Percentiles rank a stretch among this genome's conserved stretches.
Conservation (phyloP, 2,329 filamentous ascomycete species). For the Penicillium sp. region DNA sequence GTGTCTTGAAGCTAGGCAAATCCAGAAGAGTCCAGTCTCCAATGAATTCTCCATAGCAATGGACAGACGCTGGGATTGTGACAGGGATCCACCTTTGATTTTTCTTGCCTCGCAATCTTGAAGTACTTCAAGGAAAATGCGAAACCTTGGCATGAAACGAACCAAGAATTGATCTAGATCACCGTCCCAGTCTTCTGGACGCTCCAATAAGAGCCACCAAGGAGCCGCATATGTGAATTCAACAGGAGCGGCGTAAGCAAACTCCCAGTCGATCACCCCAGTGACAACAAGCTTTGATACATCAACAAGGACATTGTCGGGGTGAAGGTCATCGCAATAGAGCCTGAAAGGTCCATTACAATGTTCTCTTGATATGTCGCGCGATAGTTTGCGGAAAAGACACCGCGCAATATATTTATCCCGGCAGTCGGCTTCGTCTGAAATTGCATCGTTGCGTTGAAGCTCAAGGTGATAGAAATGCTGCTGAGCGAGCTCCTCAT, state of each 20-base stretch:
- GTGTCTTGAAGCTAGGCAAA: neutral
- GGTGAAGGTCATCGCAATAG: neutral
- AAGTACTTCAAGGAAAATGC: neutral
- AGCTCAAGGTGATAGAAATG: neutral
- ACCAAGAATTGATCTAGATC: too few species aligned
- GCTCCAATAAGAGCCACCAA: too few species aligned
- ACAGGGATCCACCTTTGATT: neutral
- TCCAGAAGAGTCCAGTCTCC: neutral
- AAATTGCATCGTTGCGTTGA: neutral
- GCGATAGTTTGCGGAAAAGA: neutral
- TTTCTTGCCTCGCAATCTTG: neutral
- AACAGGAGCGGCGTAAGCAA: too few species aligned
- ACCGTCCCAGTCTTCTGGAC: too few species aligned
- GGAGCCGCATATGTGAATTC: too few species aligned
- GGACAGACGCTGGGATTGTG: neutral
- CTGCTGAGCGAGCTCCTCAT: neutral
- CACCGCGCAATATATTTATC: neutral
- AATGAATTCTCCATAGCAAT: neutral
- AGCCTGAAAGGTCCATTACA: neutral
- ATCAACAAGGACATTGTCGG: neutral
- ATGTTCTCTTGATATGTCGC: neutral
- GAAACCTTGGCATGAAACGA: neutral
- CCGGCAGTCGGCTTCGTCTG: neutral
- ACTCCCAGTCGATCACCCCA: neutral
- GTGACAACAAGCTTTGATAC: neutral